Percentiles rank a stretch among this genome's conserved stretches.
Evolutionary conservation across 495 filamentous ascomycete genomes (phyloP).

Genomic region (Lophium mytilinum): DNA sequence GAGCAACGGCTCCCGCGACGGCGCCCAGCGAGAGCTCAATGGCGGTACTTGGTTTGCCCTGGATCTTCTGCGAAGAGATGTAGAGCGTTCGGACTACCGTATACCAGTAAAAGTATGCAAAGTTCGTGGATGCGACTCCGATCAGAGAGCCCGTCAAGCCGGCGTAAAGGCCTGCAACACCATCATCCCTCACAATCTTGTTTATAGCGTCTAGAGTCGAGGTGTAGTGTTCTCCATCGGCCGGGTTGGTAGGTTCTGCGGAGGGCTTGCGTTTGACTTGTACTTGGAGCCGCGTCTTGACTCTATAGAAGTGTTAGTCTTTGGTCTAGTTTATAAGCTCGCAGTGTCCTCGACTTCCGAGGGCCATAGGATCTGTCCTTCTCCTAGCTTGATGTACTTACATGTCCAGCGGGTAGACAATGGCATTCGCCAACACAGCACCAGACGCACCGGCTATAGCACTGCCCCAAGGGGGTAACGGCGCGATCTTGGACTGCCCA

Average conservation of each 20-base stretch:
- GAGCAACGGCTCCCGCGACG: constrained; percentile 79
- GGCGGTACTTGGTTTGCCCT: constrained; percentile 66
- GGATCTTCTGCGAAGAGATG: constrained; percentile 53
- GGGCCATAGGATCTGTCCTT: no score
- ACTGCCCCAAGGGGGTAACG: constrained; percentile 85
- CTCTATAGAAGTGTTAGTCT: constrained; percentile 43
- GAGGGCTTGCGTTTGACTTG: constrained; percentile 67
- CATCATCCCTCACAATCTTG: constrained; percentile 79
- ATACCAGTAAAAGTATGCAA: constrained; percentile 99
- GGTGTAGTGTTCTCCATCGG: constrained; percentile 59
- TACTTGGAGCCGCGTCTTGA: constrained; percentile 96
- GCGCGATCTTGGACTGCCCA: constrained; percentile 66
- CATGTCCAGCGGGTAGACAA: constrained; percentile 97
- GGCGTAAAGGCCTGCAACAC: constrained; percentile 73
- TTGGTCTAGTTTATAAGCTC: no score
- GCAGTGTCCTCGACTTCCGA: no score
- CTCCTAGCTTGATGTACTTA: constrained; percentile 39
- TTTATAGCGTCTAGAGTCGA: constrained; percentile 80
- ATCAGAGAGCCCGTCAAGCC: constrained; percentile 80
- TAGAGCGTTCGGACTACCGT: constrained; percentile 79
- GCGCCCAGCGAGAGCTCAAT: constrained; percentile 83
- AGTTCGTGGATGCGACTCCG: constrained; percentile 94
- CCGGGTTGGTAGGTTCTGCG: constrained; percentile 27
- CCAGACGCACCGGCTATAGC: constrained; percentile 90
- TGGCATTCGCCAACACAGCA: constrained; percentile 87